phyloP scores from a whole-genome alignment of 805 yeast species.

The Tetrapisispora arboricola region DNA sequence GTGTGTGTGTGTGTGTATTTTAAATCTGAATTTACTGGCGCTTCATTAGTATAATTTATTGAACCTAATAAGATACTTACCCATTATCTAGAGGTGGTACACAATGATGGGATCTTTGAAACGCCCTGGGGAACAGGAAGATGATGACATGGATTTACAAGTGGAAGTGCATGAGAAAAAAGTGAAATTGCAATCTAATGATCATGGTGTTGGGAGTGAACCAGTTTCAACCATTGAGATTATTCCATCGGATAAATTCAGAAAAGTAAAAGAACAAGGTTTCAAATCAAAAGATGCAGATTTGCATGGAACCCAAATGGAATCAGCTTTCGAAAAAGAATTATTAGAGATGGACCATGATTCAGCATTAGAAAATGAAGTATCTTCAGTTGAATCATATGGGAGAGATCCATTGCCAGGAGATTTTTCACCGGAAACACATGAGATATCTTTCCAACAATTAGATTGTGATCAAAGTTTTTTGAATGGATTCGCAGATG shows the following conservation, averaged over 20 bases:
- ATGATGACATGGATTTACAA: conserved; percentile 1
- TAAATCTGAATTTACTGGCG: too few species aligned
- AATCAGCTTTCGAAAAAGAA: conserved; percentile 24
- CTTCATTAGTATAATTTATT: neutral
- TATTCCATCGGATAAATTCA: conserved; percentile 24
- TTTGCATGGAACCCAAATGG: conserved; percentile 14
- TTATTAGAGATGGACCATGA: conserved; percentile 25
- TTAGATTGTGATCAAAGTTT: conserved; percentile 85
- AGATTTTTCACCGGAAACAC: conserved; percentile 37
- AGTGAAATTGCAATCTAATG: conserved; percentile 20
- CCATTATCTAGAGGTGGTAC: neutral
- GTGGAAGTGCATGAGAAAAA: conserved; percentile 15
- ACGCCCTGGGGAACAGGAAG: conserved; percentile 16
- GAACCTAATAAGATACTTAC: neutral
- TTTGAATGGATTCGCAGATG: conserved; percentile 30
- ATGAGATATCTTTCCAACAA: conserved; percentile 74
- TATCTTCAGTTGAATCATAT: conserved; percentile 31
- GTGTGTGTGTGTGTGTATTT: neutral
- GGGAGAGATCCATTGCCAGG: conserved; percentile 48
- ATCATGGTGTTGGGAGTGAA: conserved; percentile 26
- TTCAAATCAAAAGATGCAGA: conserved; percentile 23
- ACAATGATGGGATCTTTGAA: conserved; percentile 7
- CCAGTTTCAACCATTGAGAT: conserved; percentile 28
- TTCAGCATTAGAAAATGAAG: conserved; percentile 16
- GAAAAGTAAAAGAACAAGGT: conserved; percentile 24